These are phyloP conservation scores for Amylostereum chailletii DNA, from an alignment of 1,284 basidiomycete genomes.

Conservation along the genomic window DNA sequence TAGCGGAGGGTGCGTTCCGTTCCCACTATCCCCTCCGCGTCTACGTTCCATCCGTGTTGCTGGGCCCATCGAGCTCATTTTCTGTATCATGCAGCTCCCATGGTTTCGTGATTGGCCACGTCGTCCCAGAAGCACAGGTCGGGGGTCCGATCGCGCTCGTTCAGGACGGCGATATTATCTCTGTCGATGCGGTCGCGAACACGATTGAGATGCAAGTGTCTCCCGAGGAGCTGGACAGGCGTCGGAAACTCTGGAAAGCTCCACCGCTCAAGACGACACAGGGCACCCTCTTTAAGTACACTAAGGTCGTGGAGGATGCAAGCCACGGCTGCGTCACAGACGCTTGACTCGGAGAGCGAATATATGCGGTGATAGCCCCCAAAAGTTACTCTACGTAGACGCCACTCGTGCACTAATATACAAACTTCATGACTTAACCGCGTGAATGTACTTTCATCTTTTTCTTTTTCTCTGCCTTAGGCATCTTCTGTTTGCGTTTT, in stretches of 20 bases:
- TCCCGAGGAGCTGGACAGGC: conserved; percentile 60
- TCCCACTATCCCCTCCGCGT: conserved; percentile 8
- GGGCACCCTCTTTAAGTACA: conserved; percentile 86
- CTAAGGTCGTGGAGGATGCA: conserved; percentile 79
- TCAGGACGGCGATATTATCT: conserved; percentile 79
- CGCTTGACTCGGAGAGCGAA: conserved; percentile 29
- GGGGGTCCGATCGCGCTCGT: conserved; percentile 91
- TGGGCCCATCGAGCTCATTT: conserved; percentile 1
- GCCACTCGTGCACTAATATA: no score
- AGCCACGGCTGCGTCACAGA: conserved; percentile 87
- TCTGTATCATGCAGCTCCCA: conserved; percentile 48
- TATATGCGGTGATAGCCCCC: no score
- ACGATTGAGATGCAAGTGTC: conserved; percentile 69
- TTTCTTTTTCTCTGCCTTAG: conserved; percentile 87
- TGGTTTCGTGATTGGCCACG: conserved; percentile 88
- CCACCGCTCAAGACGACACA: conserved; percentile 79
- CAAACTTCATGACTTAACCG: conserved; percentile 4
- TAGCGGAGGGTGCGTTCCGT: conserved; percentile 70
- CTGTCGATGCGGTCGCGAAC: conserved; percentile 81
- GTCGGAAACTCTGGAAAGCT: conserved; percentile 66
- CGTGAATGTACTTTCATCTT: conserved; percentile 56
- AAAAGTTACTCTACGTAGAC: no score
- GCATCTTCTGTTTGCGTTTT: conserved; percentile 86
- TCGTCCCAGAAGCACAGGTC: conserved; percentile 83
- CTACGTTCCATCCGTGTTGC: background rate